Evolutionary conservation across 108 stramenopile species (phyloP), one percentile per base, ranked within the genome.

Genomic region (Cyclostephanos tholiformis): DNA sequence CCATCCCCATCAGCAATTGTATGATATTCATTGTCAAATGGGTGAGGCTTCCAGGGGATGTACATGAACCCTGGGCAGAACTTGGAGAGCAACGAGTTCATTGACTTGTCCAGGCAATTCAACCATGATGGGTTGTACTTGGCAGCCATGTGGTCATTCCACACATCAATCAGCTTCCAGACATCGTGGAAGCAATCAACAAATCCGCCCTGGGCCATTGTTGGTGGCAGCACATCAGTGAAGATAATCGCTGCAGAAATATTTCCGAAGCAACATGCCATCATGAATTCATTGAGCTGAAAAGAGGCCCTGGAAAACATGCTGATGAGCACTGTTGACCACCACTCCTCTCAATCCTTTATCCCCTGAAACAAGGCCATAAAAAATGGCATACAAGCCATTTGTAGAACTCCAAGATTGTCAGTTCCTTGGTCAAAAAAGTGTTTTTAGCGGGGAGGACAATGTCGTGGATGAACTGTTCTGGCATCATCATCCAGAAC

Each of bases 131-230:
- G n/a, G n/a, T n/a, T n/a, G n/a, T n/a, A n/a, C n/a, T n/a, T n/a
- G n/a, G n/a, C n/a, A n/a, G 63, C 0, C 49, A 60, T 38, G 2
- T 29, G 19, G 6, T 20, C n/a, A n/a, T n/a, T n/a, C n/a, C n/a
- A n/a, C n/a, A n/a, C n/a, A n/a, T n/a, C n/a, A n/a, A n/a, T n/a
- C 60, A 62, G 11, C 11, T 72, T 26, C 0, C 71, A 25, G 2
- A 72, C 48, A 14, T 63, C 26, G 43, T 72, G 29, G 30, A 72
- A 72, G n/a, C 14, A 14, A 41, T 72, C 71, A 4, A 26, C 20
- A 20, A 58, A 70, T 6, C 36, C 36, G 6, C 6, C 36, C 4
- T 36, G 4, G 36, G 36, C 36, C 12, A 52, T 32, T 12, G 36
- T 59, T 16, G 69, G 69, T 0, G 25, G 0, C 41, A 6, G 9